Evolutionary conservation across 495 filamentous ascomycete genomes (phyloP).

Genomic region (Lichenothelia convexa): DNA sequence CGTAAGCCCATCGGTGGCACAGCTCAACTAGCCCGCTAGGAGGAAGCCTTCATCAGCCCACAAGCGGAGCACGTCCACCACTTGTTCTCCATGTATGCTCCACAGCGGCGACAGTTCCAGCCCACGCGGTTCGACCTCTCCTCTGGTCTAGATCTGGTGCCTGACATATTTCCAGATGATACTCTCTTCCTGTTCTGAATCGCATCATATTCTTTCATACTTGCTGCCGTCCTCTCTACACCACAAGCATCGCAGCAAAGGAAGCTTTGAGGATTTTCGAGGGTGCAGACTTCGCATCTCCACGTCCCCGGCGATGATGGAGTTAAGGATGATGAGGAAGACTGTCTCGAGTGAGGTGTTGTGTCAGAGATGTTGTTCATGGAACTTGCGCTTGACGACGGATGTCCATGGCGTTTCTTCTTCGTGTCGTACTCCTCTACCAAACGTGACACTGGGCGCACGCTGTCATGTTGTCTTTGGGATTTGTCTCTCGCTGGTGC

Average conservation of each 20-base stretch:
- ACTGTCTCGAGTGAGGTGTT: neutral
- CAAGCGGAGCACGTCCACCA: conserved; percentile 26
- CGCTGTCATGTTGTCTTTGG: no score
- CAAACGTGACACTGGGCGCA: conserved; percentile 1
- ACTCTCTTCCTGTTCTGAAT: conserved; percentile 9
- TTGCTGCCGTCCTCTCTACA: neutral
- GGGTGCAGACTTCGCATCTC: conserved; percentile 64
- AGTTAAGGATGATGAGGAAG: neutral
- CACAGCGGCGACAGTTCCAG: conserved; percentile 23
- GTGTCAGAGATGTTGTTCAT: no score
- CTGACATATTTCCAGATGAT: neutral
- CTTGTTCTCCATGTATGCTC: conserved; percentile 23
- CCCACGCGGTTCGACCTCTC: conserved; percentile 9
- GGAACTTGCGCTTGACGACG: no score
- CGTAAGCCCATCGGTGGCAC: no score
- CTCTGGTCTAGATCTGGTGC: neutral
- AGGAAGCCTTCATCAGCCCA: conserved; percentile 21
- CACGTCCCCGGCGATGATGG: conserved; percentile 27
- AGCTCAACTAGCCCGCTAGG: no score
- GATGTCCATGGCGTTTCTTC: neutral
- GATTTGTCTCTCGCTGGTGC: neutral
- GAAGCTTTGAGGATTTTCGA: conserved; percentile 45
- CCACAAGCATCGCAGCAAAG: neutral
- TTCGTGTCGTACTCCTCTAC: conserved; percentile 1
- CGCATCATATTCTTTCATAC: conserved; percentile 1